A percentile compares a stretch with the other conserved stretches of the same genome.
phyloP scores from a whole-genome alignment of 202 grass and related monocot species.

The Schoenoplectus tabernaemontani region DNA sequence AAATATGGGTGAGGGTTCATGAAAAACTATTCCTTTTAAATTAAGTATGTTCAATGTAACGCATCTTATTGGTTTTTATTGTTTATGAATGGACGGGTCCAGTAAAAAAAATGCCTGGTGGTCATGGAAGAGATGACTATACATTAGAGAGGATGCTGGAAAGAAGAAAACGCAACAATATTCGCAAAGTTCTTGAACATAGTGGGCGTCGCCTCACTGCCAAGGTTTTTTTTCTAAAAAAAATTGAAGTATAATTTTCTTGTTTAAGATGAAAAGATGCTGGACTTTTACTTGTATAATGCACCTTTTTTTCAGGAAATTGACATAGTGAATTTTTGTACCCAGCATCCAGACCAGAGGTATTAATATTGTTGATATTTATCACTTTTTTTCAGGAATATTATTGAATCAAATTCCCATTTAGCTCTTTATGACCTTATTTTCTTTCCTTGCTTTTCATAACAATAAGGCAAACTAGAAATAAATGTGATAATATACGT shows the following conservation, averaged over 20 bases:
- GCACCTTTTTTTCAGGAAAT: conserved; percentile 12
- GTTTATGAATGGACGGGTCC: conserved; percentile 25
- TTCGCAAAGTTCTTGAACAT: conserved; percentile 22
- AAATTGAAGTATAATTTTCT: not conserved
- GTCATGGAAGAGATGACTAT: conserved; percentile 29
- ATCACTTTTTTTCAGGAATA: not conserved
- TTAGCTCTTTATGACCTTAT: not conserved
- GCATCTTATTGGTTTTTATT: not conserved
- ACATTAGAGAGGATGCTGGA: conserved; percentile 28
- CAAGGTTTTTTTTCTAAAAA: not conserved
- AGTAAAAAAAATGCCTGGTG: conserved; percentile 40
- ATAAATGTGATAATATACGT: not conserved
- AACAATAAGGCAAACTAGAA: not conserved
- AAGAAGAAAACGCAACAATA: conserved; percentile 26
- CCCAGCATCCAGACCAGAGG: not conserved
- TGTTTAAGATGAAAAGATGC: not conserved
- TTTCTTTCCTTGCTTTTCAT: not conserved
- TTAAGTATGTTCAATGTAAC: not conserved
- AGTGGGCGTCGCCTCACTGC: conserved; percentile 14
- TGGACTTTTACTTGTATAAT: not conserved
- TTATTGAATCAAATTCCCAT: not conserved
- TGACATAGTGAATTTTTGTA: conserved; percentile 17
- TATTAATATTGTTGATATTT: conserved; percentile 17
- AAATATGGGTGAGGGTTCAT: not conserved
- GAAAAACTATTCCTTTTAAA: not conserved